Conservation (phyloP, 352 stramenopile genomes). For the Phytophthora pini region DNA sequence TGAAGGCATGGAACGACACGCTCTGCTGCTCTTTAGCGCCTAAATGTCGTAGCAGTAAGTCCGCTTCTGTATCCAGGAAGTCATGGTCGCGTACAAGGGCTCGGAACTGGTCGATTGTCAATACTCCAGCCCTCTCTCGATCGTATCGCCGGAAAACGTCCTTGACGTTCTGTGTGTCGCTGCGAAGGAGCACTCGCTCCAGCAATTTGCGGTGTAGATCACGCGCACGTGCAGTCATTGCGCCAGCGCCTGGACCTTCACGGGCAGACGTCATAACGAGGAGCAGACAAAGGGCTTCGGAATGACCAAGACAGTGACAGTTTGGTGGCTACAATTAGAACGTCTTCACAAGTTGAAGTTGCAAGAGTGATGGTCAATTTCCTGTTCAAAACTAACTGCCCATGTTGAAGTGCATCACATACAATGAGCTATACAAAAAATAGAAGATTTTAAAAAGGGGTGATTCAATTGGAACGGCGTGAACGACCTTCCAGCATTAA, state of each 20-base stretch:
- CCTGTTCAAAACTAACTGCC: neutral
- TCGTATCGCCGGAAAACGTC: conserved; percentile 77
- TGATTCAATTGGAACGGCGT: conserved; percentile 13
- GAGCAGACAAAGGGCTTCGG: neutral
- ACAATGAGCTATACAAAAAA: neutral
- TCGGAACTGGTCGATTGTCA: conserved; percentile 55
- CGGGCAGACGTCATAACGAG: conserved; percentile 21
- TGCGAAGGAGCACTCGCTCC: conserved; percentile 60
- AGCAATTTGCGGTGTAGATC: conserved; percentile 68
- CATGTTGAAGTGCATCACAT: conserved; percentile 5
- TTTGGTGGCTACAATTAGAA: conserved; percentile 22
- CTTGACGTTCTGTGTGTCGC: conserved; percentile 63
- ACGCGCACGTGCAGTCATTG: conserved; percentile 21
- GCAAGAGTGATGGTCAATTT: conserved; percentile 18
- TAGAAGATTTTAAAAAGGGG: neutral
- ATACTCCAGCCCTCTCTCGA: conserved; percentile 47
- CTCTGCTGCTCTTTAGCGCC: conserved; percentile 40
- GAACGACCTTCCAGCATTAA: conserved; percentile 7
- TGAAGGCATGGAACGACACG: conserved; percentile 67
- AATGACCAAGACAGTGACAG: neutral
- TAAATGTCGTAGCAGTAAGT: conserved; percentile 58
- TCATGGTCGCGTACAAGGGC: conserved; percentile 61
- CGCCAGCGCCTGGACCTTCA: neutral
- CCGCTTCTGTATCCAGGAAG: conserved; percentile 56
- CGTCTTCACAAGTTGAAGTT: conserved; percentile 17